Evolutionary conservation across 805 yeast species (phyloP), one percentile per base, ranked within the genome.

Genomic region (Sugiyamaella qingdaonensis): DNA sequence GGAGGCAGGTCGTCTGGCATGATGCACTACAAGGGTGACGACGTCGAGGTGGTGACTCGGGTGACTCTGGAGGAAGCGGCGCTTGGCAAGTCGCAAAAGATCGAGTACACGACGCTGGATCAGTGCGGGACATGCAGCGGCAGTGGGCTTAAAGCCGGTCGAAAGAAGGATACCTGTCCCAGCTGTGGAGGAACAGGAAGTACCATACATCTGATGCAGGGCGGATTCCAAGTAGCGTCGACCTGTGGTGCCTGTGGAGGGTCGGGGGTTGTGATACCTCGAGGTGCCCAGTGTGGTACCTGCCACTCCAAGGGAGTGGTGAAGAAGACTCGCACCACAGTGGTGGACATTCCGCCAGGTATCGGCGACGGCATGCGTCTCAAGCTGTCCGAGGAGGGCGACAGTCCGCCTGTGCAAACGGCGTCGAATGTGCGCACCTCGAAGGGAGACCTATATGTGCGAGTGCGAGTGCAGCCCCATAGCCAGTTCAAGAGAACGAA

Each of bases 141-240:
- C 7, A 74, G 86, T 10, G 99, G 99, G 1, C 70, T 94, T 72
- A 88, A 92, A 68, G 64, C 74, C 11, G 92, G 91, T 27, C 81
- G 80, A 56, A 78, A 80, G 69, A 86, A 88, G 64, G 72, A 82
- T 10, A 87, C 96, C 0, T 94, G 99, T 75, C 73, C 80, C 0
- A 72, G 88, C 2, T 94, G 99, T 75, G 88, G 89, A 53, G 99
- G 99, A 54, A 81, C 96, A 0, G 99, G 99, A 3, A 85, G 91
- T 34, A 82, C 85, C 14, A 86, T 90, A 18, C 97, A 92, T 63
- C 76, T 83, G 46, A 78, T 87, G 66, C 85, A 85, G 60, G 97
- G 95, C 2, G 98, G 98, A 0, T 94, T 92, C 79, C 97, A 91
- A 64, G 90, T 94, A 96, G 85, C 96, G 2, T 83, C 96, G 0